A percentile compares a stretch with the other conserved stretches of the same genome.
Conservation (phyloP, 768 basidiomycete genomes). For the Albatrellus ellisii region DNA sequence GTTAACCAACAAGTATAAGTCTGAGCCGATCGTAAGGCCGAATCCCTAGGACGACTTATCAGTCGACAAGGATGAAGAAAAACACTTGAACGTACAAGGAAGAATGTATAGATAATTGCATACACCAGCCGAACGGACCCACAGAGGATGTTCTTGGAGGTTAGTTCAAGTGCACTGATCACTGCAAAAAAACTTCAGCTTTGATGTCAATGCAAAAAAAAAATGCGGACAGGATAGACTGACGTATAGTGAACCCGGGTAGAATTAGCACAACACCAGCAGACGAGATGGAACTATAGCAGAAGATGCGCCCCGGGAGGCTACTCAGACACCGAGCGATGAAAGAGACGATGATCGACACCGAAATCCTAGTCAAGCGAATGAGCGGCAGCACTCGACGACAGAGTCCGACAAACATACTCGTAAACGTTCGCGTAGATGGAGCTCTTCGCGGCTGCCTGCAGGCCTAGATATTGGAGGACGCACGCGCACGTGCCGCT, state of each 20-base stretch:
- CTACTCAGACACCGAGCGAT: constrained; percentile 67
- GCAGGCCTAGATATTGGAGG: constrained; percentile 70
- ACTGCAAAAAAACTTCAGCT: constrained; percentile 27
- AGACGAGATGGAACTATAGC: constrained; percentile 83
- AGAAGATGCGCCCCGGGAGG: constrained; percentile 64
- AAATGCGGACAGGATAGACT: constrained; percentile 18
- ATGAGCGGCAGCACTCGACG: neutral
- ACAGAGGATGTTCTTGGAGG: constrained; percentile 69
- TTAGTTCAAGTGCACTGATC: constrained; percentile 66
- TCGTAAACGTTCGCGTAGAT: constrained; percentile 96
- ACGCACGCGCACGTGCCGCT: constrained; percentile 55
- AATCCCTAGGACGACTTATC: constrained; percentile 43
- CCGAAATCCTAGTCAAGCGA: constrained; percentile 47
- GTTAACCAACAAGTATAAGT: constrained; percentile 64
- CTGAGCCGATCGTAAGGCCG: constrained; percentile 73
- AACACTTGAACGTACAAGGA: constrained; percentile 36
- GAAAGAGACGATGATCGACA: constrained; percentile 76
- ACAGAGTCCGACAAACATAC: constrained; percentile 29
- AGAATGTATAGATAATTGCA: constrained; percentile 76
- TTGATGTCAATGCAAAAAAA: neutral
- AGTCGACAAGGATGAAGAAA: neutral
- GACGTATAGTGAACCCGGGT: constrained; percentile 75
- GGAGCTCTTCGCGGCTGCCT: constrained; percentile 72
- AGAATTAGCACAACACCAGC: constrained; percentile 86
- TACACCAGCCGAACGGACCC: constrained; percentile 78